phyloP scores from a whole-genome alignment of 2,329 filamentous ascomycete species.

The Alternaria novae-zelandiae region DNA sequence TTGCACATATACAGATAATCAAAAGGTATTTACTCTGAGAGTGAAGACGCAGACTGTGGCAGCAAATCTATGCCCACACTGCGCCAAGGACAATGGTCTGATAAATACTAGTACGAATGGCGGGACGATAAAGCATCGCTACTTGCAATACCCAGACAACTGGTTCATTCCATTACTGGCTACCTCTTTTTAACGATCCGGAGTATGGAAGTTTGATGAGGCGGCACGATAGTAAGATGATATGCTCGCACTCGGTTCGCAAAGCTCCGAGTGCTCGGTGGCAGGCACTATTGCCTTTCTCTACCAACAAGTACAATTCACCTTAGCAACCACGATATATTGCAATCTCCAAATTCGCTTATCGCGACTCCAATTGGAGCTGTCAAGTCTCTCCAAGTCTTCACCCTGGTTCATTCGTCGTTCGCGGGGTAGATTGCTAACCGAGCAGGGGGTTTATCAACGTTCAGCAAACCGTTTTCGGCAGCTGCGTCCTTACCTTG shows the following conservation, averaged over 20 bases:
- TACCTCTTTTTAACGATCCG: not conserved
- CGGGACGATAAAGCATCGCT: not conserved
- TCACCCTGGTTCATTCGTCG: not conserved
- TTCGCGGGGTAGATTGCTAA: slow-evolving; percentile 12
- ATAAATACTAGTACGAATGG: too few relatives aligned
- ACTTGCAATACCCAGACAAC: not conserved
- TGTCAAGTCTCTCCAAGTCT: not conserved
- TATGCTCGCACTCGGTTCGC: not conserved
- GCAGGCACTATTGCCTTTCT: not conserved
- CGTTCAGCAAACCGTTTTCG: slow-evolving; percentile 1
- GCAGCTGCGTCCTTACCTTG: slow-evolving; percentile 1
- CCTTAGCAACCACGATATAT: not conserved
- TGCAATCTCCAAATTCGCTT: slow-evolving; percentile 8
- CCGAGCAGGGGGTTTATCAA: slow-evolving; percentile 10
- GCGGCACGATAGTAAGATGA: not conserved
- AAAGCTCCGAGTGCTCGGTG: accelerated
- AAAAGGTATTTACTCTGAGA: accelerated
- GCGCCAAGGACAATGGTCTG: not conserved
- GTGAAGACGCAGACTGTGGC: not conserved
- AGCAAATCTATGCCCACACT: not conserved
- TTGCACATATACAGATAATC: not conserved
- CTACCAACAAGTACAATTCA: not conserved
- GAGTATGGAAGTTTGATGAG: not conserved
- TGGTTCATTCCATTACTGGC: not conserved
- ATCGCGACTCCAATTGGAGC: slow-evolving; percentile 11